Percentiles rank a stretch among this genome's conserved stretches.
Conservation (phyloP, 768 basidiomycete species). For the Hydnum rufescens region DNA sequence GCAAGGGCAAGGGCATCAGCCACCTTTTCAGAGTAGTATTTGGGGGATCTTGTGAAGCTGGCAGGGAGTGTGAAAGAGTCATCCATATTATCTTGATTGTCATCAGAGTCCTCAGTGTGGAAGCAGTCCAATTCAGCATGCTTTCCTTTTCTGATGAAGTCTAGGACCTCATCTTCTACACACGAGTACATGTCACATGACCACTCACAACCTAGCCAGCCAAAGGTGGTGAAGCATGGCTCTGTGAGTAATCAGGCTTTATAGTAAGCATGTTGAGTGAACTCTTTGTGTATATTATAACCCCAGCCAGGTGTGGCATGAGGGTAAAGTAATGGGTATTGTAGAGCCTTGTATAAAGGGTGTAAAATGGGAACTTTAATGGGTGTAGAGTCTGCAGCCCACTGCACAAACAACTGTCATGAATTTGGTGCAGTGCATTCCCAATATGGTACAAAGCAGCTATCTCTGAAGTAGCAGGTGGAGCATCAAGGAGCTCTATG, state of each 20-base stretch:
- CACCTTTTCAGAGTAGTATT: neutral
- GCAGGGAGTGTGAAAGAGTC: neutral
- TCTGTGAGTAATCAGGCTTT: conserved; percentile 18
- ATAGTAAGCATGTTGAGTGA: conserved; percentile 21
- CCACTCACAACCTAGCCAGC: conserved; percentile 20
- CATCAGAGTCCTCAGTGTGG: neutral
- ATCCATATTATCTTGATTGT: neutral
- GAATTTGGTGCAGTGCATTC: neutral
- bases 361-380: conserved; percentile 14
- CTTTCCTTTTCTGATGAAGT: neutral
- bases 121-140: neutral
- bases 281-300: neutral
- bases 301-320: conserved; percentile 22
- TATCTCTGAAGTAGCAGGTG: too few relatives aligned
- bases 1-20: conserved; percentile 28
- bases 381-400: neutral
- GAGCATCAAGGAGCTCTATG: neutral
- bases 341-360: conserved; percentile 21
- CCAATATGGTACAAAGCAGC: neutral
- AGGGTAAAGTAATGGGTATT: conserved; percentile 23
- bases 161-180: neutral
- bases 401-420: neutral
- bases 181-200: conserved; percentile 23
- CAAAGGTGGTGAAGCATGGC: conserved; percentile 19
- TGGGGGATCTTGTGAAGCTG: conserved; percentile 5